Conservation (phyloP, 2,329 filamentous ascomycete genomes). For the Colletotrichum salicis region DNA sequence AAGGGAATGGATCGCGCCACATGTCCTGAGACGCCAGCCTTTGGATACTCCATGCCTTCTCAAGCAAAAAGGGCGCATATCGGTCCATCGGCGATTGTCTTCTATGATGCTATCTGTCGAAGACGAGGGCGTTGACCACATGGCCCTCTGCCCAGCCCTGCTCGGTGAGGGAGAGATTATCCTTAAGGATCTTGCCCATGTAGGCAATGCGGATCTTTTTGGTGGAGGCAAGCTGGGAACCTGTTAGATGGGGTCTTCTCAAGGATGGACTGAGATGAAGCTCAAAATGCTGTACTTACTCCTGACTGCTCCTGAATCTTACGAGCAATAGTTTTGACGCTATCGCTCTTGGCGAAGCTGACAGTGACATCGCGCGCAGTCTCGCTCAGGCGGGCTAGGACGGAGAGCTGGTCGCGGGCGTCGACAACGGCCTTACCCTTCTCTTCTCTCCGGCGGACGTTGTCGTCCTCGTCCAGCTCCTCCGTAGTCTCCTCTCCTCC, state of each 20-base stretch:
- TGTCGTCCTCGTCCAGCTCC: constrained; percentile 47
- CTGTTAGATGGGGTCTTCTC: neutral
- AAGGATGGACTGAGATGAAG: neutral
- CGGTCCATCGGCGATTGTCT: neutral
- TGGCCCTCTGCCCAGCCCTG: constrained; percentile 83
- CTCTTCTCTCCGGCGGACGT: constrained; percentile 59
- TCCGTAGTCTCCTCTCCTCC: constrained; percentile 44
- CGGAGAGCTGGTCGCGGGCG: constrained; percentile 64
- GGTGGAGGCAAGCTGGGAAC: constrained; percentile 62
- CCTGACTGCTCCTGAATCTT: constrained; percentile 72
- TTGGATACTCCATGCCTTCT: neutral
- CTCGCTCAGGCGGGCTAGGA: constrained; percentile 74
- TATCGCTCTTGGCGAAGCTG: constrained; percentile 67
- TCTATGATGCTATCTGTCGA: constrained; percentile 52
- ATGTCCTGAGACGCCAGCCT: neutral
- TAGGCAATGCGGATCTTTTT: constrained; percentile 79
- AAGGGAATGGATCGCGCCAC: neutral
- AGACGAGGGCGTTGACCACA: constrained; percentile 81
- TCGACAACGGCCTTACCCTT: constrained; percentile 69
- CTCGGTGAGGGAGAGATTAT: constrained; percentile 69
- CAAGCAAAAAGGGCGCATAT: neutral
- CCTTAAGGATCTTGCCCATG: constrained; percentile 82
- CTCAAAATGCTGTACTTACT: constrained; percentile 57
- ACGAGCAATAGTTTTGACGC: constrained; percentile 70
- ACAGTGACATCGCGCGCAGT: constrained; percentile 72